phyloP scores from a whole-genome alignment of 2,329 filamentous ascomycete genomes.

The Fusarium papillatum region DNA sequence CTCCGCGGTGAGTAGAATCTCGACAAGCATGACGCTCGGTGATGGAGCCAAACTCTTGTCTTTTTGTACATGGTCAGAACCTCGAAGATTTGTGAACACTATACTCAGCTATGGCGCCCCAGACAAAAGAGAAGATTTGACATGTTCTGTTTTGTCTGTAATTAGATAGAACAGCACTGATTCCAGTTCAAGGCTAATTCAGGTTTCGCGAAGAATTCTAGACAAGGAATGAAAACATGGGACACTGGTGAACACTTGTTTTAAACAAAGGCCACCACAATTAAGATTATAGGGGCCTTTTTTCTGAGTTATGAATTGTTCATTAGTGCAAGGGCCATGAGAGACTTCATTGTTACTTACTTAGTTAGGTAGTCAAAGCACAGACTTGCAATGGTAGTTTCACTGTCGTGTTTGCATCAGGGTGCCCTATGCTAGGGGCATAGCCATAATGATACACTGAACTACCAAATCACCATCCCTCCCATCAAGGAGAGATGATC shows the following conservation, averaged over 20 bases:
- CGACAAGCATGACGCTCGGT: neutral
- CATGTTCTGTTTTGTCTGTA: neutral
- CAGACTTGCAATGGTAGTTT: no score
- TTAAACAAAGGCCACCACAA: neutral
- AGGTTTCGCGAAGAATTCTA: neutral
- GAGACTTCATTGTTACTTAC: neutral
- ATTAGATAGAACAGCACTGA: neutral
- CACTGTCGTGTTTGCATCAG: no score
- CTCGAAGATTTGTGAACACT: neutral
- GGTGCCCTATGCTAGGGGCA: no score
- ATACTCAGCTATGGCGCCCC: neutral
- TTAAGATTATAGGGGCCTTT: neutral
- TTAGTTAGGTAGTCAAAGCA: no score
- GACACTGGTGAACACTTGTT: neutral
- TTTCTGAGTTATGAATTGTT: neutral
- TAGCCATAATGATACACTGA: neutral
- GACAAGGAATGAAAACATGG: neutral
- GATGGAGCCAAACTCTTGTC: neutral
- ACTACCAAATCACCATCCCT: neutral
- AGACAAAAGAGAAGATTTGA: neutral
- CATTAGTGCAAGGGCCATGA: neutral
- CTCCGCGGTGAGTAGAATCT: neutral
- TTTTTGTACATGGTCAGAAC: neutral
- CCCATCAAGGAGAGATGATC: neutral
- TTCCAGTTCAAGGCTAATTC: neutral